Percentiles rank a stretch among this genome's conserved stretches.
These are phyloP conservation scores for Goniomonas avonlea DNA, from an alignment of 78 protist genomes.

Conservation along the genomic window DNA sequence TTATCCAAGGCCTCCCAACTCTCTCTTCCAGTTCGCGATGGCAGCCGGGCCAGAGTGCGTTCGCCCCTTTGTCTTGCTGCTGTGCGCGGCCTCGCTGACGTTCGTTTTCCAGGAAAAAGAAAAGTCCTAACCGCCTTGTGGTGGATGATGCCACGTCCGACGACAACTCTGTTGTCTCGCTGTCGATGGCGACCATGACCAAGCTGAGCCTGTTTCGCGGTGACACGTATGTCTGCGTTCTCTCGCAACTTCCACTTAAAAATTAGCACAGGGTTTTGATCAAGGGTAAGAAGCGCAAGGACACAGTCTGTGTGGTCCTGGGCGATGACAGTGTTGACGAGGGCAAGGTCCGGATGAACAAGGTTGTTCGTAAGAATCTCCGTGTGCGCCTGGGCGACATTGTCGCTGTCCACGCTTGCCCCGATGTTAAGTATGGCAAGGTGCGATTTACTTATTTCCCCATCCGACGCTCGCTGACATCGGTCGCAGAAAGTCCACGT, in stretches of 20 bases:
- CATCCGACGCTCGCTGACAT: too few species aligned
- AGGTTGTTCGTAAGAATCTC: slow-evolving; percentile 79
- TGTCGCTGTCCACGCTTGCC: slow-evolving; percentile 78
- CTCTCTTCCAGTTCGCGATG: too few species aligned
- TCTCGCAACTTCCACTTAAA: background rate
- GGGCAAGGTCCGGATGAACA: slow-evolving; percentile 90
- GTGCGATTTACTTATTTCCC: too few species aligned
- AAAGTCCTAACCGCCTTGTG: slow-evolving; percentile 85
- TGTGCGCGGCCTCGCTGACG: too few species aligned
- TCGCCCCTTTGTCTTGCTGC: too few species aligned
- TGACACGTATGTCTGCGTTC: slow-evolving; percentile 57
- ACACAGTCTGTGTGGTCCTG: slow-evolving; percentile 92
- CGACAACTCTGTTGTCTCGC: slow-evolving; percentile 91
- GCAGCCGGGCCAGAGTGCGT: too few species aligned
- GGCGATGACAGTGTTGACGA: slow-evolving; percentile 79
- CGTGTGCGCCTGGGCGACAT: slow-evolving; percentile 92
- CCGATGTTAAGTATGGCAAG: slow-evolving; percentile 68
- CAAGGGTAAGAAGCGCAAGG: slow-evolving; percentile 93
- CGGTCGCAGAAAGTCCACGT: slow-evolving; percentile 94
- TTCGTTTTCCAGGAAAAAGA: too few species aligned
- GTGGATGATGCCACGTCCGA: slow-evolving; percentile 95
- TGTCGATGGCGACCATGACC: slow-evolving; percentile 54
- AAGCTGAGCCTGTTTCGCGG: slow-evolving; percentile 91
- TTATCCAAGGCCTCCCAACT: too few species aligned
- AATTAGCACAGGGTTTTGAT: slow-evolving; percentile 29